Percentiles rank a stretch among this genome's conserved stretches.
Conservation (phyloP, 495 filamentous ascomycete genomes). For the Xylaria cubensis region DNA sequence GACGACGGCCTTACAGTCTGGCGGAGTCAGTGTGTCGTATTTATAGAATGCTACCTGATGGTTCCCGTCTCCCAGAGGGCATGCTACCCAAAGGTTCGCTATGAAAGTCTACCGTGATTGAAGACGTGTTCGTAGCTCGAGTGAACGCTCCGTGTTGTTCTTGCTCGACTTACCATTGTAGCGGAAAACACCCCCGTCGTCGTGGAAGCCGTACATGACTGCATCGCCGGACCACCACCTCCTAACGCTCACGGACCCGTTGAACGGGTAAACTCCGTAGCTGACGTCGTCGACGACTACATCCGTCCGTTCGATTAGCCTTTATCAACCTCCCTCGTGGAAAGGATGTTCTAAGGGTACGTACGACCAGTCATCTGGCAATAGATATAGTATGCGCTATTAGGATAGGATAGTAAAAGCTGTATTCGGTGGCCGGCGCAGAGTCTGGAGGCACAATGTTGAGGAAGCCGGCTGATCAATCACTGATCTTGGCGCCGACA, state of each 20-base stretch:
- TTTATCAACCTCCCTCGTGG: neutral
- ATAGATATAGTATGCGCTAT: neutral
- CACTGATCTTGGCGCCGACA: neutral
- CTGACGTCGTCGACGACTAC: neutral
- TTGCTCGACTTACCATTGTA: conserved; percentile 2
- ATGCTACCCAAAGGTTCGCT: neutral
- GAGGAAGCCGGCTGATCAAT: neutral
- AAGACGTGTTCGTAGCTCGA: neutral
- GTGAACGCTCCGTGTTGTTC: neutral
- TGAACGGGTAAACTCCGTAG: conserved; percentile 1
- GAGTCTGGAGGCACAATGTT: neutral
- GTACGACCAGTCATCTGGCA: neutral
- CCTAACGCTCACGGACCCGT: neutral
- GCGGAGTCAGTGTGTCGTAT: neutral
- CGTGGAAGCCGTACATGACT: neutral
- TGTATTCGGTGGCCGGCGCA: conserved; percentile 1
- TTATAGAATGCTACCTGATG: neutral
- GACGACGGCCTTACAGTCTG: neutral
- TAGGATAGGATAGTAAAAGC: neutral
- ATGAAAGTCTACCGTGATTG: neutral
- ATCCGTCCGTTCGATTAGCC: neutral
- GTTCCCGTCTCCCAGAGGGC: neutral
- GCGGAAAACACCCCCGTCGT: neutral
- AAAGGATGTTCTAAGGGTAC: neutral
- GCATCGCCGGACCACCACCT: neutral